Conservation (phyloP, 192 early-diverging fungal genomes). For the Backusella mclennaniae region DNA sequence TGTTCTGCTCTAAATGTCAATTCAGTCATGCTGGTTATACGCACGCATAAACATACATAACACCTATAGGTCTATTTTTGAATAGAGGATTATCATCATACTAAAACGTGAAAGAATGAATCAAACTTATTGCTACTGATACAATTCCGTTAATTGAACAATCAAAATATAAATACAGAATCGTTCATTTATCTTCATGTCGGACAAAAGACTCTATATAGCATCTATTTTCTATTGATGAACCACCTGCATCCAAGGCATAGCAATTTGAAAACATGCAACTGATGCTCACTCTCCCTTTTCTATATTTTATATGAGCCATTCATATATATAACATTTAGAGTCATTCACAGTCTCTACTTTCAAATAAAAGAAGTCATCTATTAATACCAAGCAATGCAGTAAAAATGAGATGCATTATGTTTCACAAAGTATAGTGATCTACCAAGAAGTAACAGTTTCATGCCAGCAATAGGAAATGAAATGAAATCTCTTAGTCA, state of each 20-base stretch:
- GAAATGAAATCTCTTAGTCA: background rate
- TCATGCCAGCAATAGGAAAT: background rate
- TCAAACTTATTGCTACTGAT: too few relatives aligned
- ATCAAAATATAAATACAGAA: background rate
- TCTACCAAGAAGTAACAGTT: background rate
- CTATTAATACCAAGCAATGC: background rate
- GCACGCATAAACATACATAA: background rate
- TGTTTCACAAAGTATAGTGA: background rate
- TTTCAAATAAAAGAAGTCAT: background rate
- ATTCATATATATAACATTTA: background rate
- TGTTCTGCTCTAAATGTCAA: background rate
- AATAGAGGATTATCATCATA: too few relatives aligned
- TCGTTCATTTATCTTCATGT: background rate
- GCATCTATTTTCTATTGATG: background rate
- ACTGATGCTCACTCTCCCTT: background rate
- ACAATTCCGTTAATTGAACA: background rate
- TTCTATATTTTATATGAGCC: background rate
- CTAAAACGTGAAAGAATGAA: too few relatives aligned
- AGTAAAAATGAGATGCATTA: background rate
- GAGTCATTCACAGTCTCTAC: background rate
- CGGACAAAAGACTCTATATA: background rate
- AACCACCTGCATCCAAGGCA: background rate
- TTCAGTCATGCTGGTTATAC: background rate
- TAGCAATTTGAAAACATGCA: background rate
- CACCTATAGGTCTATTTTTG: too few relatives aligned